These are phyloP conservation scores for Sporobolomyces roseus DNA, from an alignment of 768 basidiomycete genomes.

Conservation along the genomic window DNA sequence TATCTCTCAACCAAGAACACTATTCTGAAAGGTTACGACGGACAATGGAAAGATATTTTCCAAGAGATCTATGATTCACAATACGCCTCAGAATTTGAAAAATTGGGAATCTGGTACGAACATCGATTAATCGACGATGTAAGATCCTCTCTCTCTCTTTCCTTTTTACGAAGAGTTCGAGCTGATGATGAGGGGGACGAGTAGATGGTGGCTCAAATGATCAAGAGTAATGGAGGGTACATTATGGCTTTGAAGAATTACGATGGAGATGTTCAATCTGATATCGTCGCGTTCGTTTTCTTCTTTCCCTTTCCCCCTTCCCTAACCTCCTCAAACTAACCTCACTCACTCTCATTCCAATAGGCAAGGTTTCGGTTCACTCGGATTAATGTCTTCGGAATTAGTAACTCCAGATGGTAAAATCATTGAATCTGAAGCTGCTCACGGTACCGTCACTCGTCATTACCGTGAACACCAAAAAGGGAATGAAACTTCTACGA, in stretches of 20 bases:
- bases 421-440: conserved; percentile 90
- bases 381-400: conserved; percentile 98
- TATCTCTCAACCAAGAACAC: conserved; percentile 99
- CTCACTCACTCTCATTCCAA: conserved; percentile 54
- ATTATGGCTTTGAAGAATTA: conserved; percentile 63
- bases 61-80: conserved; percentile 81
- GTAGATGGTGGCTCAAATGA: conserved; percentile 89
- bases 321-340: conserved; percentile 51
- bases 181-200: no score
- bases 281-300: conserved; percentile 81
- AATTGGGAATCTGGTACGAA: conserved; percentile 58
- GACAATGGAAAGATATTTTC: conserved; percentile 97
- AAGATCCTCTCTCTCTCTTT: neutral
- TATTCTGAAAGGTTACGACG: conserved; percentile 95
- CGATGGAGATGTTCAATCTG: conserved; percentile 66
- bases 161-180: no score
- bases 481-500: conserved; percentile 95
- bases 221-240: conserved; percentile 94
- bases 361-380: conserved; percentile 81
- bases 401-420: conserved; percentile 82
- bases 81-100: conserved; percentile 51
- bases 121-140: conserved; percentile 88
- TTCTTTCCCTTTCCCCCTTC: conserved; percentile 96
- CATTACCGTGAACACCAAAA: conserved; percentile 98
- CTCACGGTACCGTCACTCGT: conserved; percentile 68